phyloP scores from a whole-genome alignment of 2,329 filamentous ascomycete species.

The Ilyonectria destructans region DNA sequence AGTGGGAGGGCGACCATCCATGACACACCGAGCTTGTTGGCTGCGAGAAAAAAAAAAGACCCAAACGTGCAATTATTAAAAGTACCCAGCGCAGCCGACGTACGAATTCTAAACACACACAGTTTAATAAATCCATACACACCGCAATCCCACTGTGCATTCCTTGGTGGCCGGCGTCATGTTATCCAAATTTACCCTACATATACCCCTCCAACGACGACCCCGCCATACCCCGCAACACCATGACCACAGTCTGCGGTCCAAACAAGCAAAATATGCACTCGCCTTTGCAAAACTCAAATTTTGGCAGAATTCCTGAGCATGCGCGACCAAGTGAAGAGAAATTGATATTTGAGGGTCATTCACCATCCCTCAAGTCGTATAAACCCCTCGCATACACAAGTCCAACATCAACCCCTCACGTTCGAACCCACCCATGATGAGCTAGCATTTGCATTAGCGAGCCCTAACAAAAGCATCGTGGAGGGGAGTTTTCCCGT shows the following conservation, averaged over 20 bases:
- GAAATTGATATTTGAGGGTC: not conserved
- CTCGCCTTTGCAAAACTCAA: not conserved
- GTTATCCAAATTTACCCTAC: conserved; percentile 14
- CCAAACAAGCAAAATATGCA: conserved; percentile 9
- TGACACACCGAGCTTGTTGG: not conserved
- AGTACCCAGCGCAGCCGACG: not conserved
- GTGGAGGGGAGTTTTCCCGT: not conserved
- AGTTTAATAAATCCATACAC: not conserved
- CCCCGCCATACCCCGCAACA: conserved; percentile 35
- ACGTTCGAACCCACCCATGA: conserved; percentile 15
- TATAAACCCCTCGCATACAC: not conserved
- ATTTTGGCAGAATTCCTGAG: not conserved
- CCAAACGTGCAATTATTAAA: not conserved
- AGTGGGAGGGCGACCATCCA: not conserved
- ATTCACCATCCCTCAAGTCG: not conserved
- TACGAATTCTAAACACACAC: not conserved
- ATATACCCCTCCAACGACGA: conserved; percentile 8
- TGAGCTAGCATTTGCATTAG: conserved; percentile 31
- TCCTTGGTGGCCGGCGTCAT: not conserved
- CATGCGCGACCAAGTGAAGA: not conserved
- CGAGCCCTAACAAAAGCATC: conserved; percentile 39
- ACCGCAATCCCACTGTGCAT: not conserved
- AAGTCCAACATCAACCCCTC: not conserved
- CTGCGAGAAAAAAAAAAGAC: not conserved
- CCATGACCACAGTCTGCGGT: conserved; percentile 18